phyloP scores from a whole-genome alignment of 2,329 filamentous ascomycete genomes.

The Cordyceps pruinosa region DNA sequence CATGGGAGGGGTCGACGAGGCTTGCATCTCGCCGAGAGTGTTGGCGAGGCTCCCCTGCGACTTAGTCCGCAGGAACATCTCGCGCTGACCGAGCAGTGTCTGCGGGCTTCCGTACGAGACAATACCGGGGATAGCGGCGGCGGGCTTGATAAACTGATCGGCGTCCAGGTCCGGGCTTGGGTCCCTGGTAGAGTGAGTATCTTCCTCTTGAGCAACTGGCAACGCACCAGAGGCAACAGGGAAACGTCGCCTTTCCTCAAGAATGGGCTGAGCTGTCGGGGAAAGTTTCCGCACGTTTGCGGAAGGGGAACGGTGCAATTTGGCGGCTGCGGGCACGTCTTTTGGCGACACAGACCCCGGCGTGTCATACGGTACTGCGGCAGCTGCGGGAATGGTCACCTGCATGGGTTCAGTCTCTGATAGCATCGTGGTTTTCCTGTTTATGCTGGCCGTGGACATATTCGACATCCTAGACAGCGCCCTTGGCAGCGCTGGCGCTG shows the following conservation, averaged over 20 bases:
- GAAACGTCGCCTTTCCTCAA: constrained; percentile 31
- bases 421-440: background rate
- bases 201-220: constrained; percentile 19
- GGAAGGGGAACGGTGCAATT: constrained; percentile 18
- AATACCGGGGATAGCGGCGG: constrained; percentile 34
- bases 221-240: constrained; percentile 2
- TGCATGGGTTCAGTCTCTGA: background rate
- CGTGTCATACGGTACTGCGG: background rate
- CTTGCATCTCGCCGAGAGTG: constrained; percentile 21
- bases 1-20: constrained; percentile 14
- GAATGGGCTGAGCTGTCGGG: constrained; percentile 34
- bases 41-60: constrained; percentile 35
- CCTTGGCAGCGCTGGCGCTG: constrained; percentile 23
- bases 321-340: constrained; percentile 16
- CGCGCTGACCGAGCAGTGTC: constrained; percentile 50
- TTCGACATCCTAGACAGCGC: constrained; percentile 25
- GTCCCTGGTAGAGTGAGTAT: constrained; percentile 10
- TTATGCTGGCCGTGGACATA: constrained; percentile 11
- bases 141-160: constrained; percentile 3
- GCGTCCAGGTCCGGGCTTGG: background rate
- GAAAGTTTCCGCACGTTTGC: constrained; percentile 22
- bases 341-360: background rate
- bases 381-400: background rate
- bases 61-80: constrained; percentile 47
- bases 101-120: constrained; percentile 46